Percentiles rank a stretch among this genome's conserved stretches.
phyloP scores from a whole-genome alignment of 176 grass and related monocot genomes.

The Pontederia paniculata region DNA sequence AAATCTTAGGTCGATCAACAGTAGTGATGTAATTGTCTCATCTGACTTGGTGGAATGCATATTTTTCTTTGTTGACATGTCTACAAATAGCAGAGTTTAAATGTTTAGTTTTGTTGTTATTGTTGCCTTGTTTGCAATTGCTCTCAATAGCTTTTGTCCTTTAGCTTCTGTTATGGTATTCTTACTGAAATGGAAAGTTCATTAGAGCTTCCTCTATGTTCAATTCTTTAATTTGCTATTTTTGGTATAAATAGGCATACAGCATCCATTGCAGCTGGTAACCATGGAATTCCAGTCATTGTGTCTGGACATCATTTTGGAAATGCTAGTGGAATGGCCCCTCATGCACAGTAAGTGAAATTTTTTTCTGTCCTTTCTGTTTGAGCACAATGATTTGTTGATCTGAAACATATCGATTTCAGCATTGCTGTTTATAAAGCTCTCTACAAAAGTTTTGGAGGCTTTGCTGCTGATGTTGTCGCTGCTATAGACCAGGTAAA shows the following conservation, averaged over 20 bases:
- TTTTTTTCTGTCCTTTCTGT: background rate
- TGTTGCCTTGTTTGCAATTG: too few relatives aligned
- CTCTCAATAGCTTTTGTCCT: too few relatives aligned
- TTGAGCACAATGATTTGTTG: slow-evolving; percentile 2
- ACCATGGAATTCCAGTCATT: slow-evolving; percentile 82
- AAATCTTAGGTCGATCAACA: too few relatives aligned
- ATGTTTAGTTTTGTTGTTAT: too few relatives aligned
- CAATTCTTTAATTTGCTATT: slow-evolving; percentile 10
- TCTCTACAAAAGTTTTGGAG: slow-evolving; percentile 97
- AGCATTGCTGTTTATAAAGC: slow-evolving; percentile 99
- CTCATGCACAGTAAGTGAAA: slow-evolving; percentile 89
- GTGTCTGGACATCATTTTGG: slow-evolving; percentile 89
- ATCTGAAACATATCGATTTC: slow-evolving; percentile 13
- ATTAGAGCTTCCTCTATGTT: background rate
- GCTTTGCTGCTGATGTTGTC: slow-evolving; percentile 99
- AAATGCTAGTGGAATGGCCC: slow-evolving; percentile 98
- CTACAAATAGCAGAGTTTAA: too few relatives aligned
- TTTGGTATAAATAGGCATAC: slow-evolving; percentile 51
- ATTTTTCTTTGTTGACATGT: too few relatives aligned
- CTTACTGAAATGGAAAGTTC: too few relatives aligned
- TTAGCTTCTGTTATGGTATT: too few relatives aligned
- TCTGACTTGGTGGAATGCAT: too few relatives aligned
- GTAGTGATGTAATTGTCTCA: too few relatives aligned
- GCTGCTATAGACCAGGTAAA: slow-evolving; percentile 96
- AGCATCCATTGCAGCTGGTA: slow-evolving; percentile 87